phyloP scores from a whole-genome alignment of 148 eudicot genomes.

The Cornus controversa region DNA sequence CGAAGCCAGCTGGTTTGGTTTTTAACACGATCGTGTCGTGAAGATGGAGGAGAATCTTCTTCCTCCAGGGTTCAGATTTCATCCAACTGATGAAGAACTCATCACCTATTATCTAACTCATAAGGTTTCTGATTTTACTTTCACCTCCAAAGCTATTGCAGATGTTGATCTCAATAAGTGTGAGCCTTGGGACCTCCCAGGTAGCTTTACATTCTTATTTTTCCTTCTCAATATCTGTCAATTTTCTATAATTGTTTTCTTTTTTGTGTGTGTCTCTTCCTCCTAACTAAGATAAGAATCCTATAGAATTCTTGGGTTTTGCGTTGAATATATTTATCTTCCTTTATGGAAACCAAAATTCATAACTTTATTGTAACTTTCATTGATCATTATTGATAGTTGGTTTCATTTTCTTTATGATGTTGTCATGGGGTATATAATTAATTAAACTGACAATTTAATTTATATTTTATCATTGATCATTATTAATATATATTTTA shows the following conservation, averaged over 20 bases:
- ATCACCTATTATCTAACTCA: constrained; percentile 57
- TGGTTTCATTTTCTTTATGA: too few species aligned
- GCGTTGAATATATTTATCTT: too few species aligned
- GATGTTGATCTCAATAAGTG: constrained; percentile 89
- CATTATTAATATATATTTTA: too few species aligned
- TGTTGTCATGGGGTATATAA: too few species aligned
- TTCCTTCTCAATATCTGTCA: neutral
- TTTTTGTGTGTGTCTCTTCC: neutral
- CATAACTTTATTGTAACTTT: too few species aligned
- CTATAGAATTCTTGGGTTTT: too few species aligned
- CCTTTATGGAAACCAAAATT: too few species aligned
- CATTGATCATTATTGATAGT: too few species aligned
- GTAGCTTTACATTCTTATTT: constrained; percentile 22
- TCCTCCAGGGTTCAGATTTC: constrained; percentile 91
- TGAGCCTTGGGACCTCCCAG: constrained; percentile 93
- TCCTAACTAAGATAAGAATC: too few species aligned
- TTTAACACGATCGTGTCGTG: neutral
- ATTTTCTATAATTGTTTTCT: neutral
- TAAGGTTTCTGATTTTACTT: constrained; percentile 64
- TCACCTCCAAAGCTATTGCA: constrained; percentile 63
- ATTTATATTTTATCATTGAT: too few species aligned
- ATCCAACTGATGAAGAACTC: constrained; percentile 84
- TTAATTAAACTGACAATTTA: too few species aligned
- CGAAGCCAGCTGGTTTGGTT: neutral
- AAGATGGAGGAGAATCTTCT: constrained; percentile 83